Base-by-base conservation (phyloP, 1,284 basidiomycete genomes). In the Cutaneotrichosporon sp. region DNA sequence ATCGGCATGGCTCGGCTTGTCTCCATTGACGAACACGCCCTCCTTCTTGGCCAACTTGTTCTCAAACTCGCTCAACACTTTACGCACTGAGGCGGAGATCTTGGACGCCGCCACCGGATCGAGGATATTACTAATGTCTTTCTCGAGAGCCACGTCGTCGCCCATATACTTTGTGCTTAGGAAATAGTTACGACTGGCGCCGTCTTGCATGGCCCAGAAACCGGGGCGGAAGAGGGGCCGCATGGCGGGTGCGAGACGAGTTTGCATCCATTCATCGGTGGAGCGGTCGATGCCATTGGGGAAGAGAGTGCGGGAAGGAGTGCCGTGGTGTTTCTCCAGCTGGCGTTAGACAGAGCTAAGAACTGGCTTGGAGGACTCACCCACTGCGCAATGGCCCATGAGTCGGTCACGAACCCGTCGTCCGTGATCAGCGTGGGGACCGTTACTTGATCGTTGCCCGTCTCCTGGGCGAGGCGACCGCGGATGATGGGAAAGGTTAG, bases 381-480 rank as follows among this genome's bases (percentile, higher is more conserved):
- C 50, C 63, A 74, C 60, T 74, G 64, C 5, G 75, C 75, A 56
- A 76, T 74, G 32, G 53, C 65, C 66, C 67, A 75, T 18, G 71
- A 73, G 60, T 76, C 75, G 14, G 71, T 74, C n/a, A 73, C 67
- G 22, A 60, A 72, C 38, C 51, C 60, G n/a, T 66, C 71, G 16
- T 64, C 65, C 8, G 32, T 42, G 31, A 70, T 62, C 52, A 76
- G 60, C 5, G 73, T 75, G 2, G 74, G 74, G 21, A 75, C 73
- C 2, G 73, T 71, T n/a, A 75, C 69, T n/a, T 73, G 66, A 8
- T 67, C 55, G 65, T 75, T 74, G 47, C 70, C 70, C 9, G 69
- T 70, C 46, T 64, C 65, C 30, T 68, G 60, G 30, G 67, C 69
- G 22, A 76, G 64, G 22, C 69, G 67, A 10, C 64, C 61, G 31